These are phyloP conservation scores for Cyberlindnera sargentensis DNA, from an alignment of 805 yeast species.

Conservation along the genomic window DNA sequence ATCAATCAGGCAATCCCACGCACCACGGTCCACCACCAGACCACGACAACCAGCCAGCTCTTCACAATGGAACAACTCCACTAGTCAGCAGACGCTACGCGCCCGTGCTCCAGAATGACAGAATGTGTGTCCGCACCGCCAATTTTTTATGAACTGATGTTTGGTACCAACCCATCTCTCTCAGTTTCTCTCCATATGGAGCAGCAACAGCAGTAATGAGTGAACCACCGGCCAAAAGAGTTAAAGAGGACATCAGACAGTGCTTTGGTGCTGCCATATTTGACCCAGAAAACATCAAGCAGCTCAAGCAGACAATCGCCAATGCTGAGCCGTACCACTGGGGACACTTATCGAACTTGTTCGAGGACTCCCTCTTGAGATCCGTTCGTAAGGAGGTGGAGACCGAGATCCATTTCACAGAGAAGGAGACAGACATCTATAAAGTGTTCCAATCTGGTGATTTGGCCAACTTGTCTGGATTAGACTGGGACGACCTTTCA, in stretches of 20 bases:
- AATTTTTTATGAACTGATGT: too few species aligned
- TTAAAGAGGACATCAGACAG: conserved; percentile 27
- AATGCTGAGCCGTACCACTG: conserved; percentile 77
- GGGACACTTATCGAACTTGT: conserved; percentile 72
- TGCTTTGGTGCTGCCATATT: conserved; percentile 46
- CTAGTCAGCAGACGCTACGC: background rate
- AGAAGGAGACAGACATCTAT: conserved; percentile 95
- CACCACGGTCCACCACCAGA: too few species aligned
- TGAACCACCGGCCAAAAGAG: background rate
- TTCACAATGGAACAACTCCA: too few species aligned
- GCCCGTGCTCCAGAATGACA: background rate
- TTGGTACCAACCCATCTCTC: too few species aligned
- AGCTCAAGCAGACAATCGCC: conserved; percentile 37
- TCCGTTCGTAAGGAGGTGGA: conserved; percentile 82
- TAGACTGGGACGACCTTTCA: conserved; percentile 66
- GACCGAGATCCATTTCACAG: conserved; percentile 78
- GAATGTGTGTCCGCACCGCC: background rate
- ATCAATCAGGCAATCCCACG: too few species aligned
- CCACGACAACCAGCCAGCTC: too few species aligned
- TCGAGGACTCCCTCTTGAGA: conserved; percentile 71
- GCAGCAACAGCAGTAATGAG: background rate
- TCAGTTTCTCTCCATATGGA: too few species aligned
- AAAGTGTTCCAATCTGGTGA: conserved; percentile 88
- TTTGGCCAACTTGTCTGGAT: conserved; percentile 83
- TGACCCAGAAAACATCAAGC: conserved; percentile 30